Evolutionary conservation across 176 grass and related monocot genomes (phyloP), one percentile per base, ranked within the genome.

Genomic region (Calamus simplicifolius): DNA sequence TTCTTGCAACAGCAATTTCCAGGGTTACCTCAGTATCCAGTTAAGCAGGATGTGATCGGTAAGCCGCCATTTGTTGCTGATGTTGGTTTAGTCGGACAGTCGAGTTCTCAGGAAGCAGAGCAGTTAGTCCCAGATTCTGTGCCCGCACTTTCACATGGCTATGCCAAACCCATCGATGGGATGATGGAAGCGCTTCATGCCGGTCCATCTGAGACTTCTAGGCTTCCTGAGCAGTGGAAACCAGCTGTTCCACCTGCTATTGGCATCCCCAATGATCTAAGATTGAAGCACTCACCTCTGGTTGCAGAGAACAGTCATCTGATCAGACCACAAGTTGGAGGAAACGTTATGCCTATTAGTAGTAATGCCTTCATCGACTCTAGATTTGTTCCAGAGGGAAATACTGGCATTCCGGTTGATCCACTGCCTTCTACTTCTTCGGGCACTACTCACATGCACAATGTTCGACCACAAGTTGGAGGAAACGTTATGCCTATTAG

Each of bases 141-240:
- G 7, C 29, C 55, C 56, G 23, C 74, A 69, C 64, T 57, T 35
- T 72, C 71, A 52, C 75, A 75, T 49, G 52, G 43, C 23, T 82
- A 79, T 73, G 54, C 72, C 65, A 79, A 51, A 66, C 74, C 80
- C 76, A 71, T 81, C 30, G 75, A 89, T 61, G 73, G 86, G 74
- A 85, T 76, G 78, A 85, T 78, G 78, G 67, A 79, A 72, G 64
- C 81, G 0, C 26, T 89, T 17, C 55, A 53, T 19, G 26, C 76
- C 54, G 79, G 63, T 66, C 70, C 86, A 48, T 74, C 2, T 2
- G 78, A 84, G 51, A 25, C 18, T 66, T 55, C 77, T 57, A 59
- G 58, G 52, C 68, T 68, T 69, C 56, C 27, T 3, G 87, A 82
- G n/a, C 69, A 77, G 57, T 65, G 75, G 54, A 82, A 73, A n/a